Conservation (phyloP, 371 early-diverging fungal species). For the Dinochytrium kinnereticum region DNA sequence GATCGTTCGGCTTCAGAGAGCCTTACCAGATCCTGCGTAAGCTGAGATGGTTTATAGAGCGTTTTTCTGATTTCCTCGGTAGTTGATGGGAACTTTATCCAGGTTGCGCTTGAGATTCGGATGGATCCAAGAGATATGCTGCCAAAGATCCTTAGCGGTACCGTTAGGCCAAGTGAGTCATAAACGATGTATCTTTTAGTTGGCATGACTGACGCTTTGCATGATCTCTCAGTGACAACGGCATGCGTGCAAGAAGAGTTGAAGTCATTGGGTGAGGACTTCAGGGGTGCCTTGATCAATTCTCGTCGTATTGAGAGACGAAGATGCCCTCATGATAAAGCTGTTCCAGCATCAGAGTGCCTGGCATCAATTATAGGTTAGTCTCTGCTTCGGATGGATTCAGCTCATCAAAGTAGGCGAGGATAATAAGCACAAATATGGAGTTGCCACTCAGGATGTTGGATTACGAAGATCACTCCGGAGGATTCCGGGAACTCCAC, state of each 20-base stretch:
- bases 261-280: constrained; percentile 66
- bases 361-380: constrained; percentile 70
- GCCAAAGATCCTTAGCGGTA: constrained; percentile 61
- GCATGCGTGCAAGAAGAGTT: constrained; percentile 79
- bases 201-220: background rate
- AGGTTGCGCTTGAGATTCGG: constrained; percentile 63
- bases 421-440: constrained; percentile 78
- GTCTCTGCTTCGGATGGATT: background rate
- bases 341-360: constrained; percentile 74
- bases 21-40: constrained; percentile 88
- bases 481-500: constrained; percentile 80
- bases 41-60: background rate
- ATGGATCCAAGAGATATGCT: constrained; percentile 64
- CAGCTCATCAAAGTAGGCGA: constrained; percentile 32
- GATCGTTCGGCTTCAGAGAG: constrained; percentile 81
- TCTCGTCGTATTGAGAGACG: constrained; percentile 77
- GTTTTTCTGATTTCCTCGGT: background rate
- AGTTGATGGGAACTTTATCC: constrained; percentile 80
- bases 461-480: constrained; percentile 70
- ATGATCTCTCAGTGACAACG: constrained; percentile 69
- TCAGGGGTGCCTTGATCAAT: constrained; percentile 60
- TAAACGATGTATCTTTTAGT: background rate
- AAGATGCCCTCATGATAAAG: constrained; percentile 73
- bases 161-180: constrained; percentile 64
- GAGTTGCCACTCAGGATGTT: constrained; percentile 80